Base-by-base conservation (phyloP, 148 eudicot genomes). In the Heliosperma pusillum region DNA sequence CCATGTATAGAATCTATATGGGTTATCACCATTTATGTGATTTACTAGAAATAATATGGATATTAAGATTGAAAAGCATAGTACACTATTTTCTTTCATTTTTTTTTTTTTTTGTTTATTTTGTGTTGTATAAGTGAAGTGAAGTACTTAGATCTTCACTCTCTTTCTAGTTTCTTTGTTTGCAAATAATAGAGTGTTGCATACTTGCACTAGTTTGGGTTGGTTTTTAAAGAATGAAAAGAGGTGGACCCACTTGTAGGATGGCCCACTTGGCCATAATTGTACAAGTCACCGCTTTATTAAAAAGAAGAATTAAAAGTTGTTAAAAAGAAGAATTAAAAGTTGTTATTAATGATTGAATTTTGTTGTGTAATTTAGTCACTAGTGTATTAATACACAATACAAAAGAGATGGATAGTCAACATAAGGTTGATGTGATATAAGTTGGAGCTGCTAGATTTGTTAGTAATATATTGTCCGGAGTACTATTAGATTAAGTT, bases 1-100 rank as follows among this genome's bases (percentile, higher is more conserved):
- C 88, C 90, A 87, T 74, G 77, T 78, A 83, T 87, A 86, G 72
- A 84, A 89, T 5, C 91, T 75, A 36, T 89, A 89, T 10, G 93
- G 93, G 85, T 85, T 78, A 19, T 87, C 91, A 22, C 80, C 88
- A 82, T 83, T 85, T 73, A 66, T 82, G 74, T 55, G 24, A 63
- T 82, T 80, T 57, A 76, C 73, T 40, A 77, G 21, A 74, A 74
- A 67, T 10, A 74, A 1, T 17, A 81, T 7, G 15, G 29, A 22
- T 21, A 72, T 27, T 19, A 60, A 73, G 44, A 58, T 70, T 44
- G 68, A 79, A 27, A 76, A 47, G 58, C 50, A 69, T 4, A 56
- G 42, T 77, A 71, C 36, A 67, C 71, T 83, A 76, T 53, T 60
- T 69, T 40, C 72, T 70, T 53, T 55, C 83, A 76, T 81, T 64